Base-by-base conservation (phyloP, 305 asterid genomes). In the Fraxinus nigra region DNA sequence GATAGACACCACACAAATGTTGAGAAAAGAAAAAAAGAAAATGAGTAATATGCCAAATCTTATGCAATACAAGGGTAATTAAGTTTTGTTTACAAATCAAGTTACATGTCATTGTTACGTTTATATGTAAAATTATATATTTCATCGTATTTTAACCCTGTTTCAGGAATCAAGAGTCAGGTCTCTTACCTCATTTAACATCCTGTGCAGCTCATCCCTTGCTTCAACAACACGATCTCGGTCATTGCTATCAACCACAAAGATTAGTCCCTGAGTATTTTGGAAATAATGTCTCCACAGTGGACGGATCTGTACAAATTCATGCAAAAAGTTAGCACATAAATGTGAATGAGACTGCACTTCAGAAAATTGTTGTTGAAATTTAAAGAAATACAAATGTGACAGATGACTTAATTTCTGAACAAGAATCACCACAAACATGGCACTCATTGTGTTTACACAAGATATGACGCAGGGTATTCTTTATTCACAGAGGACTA, bases 281-380 rank as follows among this genome's bases (percentile, higher is more conserved):
- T 90, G 93, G 88, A 90, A 90, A 84, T 90, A 90, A 78, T 90
- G 92, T 82, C 93, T 89, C 93, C 93, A 90, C 86, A 90, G 72
- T 81, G 93, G 93, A 75, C 93, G 91, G 78, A 90, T 90, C 93
- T 87, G 88, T 82, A 87, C 4, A 56, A 26, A 56, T 82, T 78
- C 74, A 54, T 24, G 81, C 56, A 72, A 69, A 37, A 35, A 74
- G 59, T 32, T 73, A 77, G 6, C 59, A 78, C 24, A 24, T 46
- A 3, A 32, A 43, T 38, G 63, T 38, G 38, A 16, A 79, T 20
- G 28, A 16, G 22, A 56, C 9, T 16, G 7, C 14, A 22, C 16
- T 5, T 18, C 2, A 22, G 33, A 61, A 63, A 22, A 7, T 26
- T 63, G 1, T 63, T 24, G n/a, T 26, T 63, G 11, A 63, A 63